Conservation (phyloP, 2,329 filamentous ascomycete species). For the Trichophyton benhamiae region DNA sequence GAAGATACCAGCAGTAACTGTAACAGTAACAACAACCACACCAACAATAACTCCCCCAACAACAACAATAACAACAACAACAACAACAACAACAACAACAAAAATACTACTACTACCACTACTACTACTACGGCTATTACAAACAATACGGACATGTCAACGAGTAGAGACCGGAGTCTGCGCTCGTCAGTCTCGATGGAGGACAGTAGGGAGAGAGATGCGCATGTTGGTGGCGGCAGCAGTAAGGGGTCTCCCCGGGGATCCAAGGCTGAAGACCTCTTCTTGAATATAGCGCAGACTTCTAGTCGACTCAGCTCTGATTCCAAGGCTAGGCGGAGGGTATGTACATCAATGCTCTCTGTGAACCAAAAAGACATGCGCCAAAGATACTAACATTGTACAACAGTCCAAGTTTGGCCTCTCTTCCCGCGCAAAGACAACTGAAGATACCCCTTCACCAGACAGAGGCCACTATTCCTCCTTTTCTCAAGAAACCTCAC, state of each 20-base stretch:
- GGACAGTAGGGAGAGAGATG: not conserved
- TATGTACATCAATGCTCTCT: not conserved
- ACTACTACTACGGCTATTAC: too few species aligned
- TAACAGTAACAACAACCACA: too few species aligned
- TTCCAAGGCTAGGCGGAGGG: slow-evolving; percentile 24
- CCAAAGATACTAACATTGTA: slow-evolving; percentile 3
- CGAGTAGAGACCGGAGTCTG: not conserved
- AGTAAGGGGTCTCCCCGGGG: slow-evolving; percentile 17
- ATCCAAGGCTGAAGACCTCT: slow-evolving; percentile 31
- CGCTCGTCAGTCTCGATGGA: not conserved
- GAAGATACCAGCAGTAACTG: not conserved
- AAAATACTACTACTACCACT: too few species aligned
- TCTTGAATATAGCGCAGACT: slow-evolving; percentile 35
- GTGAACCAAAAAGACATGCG: too few species aligned
- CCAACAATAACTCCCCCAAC: too few species aligned
- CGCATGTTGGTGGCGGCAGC: slow-evolving; percentile 9
- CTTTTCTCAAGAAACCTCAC: slow-evolving; percentile 24
- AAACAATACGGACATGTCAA: too few species aligned
- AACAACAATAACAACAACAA: too few species aligned
- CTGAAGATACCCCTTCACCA: slow-evolving; percentile 27
- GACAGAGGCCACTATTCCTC: slow-evolving; percentile 26
- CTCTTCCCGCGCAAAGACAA: slow-evolving; percentile 23
- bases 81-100: too few species aligned
- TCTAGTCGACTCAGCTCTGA: slow-evolving; percentile 27
- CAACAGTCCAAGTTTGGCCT: slow-evolving; percentile 27